Base-by-base conservation (phyloP, 371 early-diverging fungal genomes). In the Syncephalastrum monosporum region DNA sequence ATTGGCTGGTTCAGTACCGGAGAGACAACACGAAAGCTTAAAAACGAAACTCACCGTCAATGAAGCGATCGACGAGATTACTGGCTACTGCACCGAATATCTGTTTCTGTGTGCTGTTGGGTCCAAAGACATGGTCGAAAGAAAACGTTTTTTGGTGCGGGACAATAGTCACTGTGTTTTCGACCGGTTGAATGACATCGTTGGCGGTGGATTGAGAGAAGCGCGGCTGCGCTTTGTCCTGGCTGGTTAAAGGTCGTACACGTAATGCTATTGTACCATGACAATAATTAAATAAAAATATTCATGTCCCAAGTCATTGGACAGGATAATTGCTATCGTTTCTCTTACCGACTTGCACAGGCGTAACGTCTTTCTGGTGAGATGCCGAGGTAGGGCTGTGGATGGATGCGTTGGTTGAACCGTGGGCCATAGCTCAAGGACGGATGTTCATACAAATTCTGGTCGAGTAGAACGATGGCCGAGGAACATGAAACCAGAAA, bases 21-120 rank as follows among this genome's bases (percentile, higher is more conserved):
- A 33, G 2, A 33, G 38, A 33, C 38, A 10, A 33, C 38, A 33
- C 8, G 1, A 21, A 49, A 49, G 15, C 25, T 49, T 24, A 33
- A 17, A 38, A 29, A 16, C 29, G 21, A 38, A 33, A 38, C 50
- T 56, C 75, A 84, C 99, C 99, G 59, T 94, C 93, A 51, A 94
- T 68, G 64, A 97, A 96, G 57, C 87, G 85, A 50, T 87, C 87
- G 5, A 98, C 85, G 64, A 96, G 68, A 23, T 82, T 83, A 15
- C 74, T 70, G 8, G 86, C 91, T 19, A 83, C 80, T 3, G 79
- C 64, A 3, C 79, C 78, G 74, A 88, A 97, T 23, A 98, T 79
- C 27, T 86, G 79, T 42, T 81, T 67, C 71, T 98, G 98, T 12
- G 81, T 65, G 10, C 85, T 61, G n/a, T 76, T 72, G 0, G 82